Conservation (phyloP, 2,329 filamentous ascomycete genomes). For the Hypoxylon sp. region DNA sequence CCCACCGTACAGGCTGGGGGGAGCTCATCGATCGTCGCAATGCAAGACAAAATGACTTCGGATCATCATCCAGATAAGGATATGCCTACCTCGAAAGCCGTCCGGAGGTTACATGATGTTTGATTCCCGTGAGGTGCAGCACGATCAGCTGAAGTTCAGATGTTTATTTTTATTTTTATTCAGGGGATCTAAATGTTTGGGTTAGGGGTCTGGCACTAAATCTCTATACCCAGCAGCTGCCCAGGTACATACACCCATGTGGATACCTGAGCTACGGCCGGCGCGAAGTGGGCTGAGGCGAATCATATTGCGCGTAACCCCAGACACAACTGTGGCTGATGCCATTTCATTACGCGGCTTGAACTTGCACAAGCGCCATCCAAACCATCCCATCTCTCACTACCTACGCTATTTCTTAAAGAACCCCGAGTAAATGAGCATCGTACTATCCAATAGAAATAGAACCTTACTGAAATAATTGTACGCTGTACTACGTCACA, state of each 20-base stretch:
- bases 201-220: not conserved
- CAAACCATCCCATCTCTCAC: not conserved
- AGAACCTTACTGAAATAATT: not conserved
- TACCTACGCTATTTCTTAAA: not conserved
- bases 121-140: not conserved
- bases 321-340: constrained; percentile 11
- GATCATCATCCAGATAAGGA: not conserved
- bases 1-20: not conserved
- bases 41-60: not conserved
- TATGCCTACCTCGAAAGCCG: not conserved
- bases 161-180: not conserved
- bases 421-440: not conserved
- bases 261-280: not conserved
- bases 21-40: not conserved
- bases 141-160: not conserved
- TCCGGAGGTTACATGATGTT: not conserved
- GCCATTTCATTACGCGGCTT: constrained; percentile 26
- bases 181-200: not conserved
- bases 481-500: constrained; percentile 4
- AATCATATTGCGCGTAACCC: not conserved
- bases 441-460: constrained; percentile 9
- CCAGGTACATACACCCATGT: not conserved
- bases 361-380: constrained; percentile 1
- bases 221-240: not conserved
- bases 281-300: not conserved